Percentiles rank a stretch among this genome's conserved stretches.
Conservation (phyloP, 306 rosid species). For the Rosa lucieae region DNA sequence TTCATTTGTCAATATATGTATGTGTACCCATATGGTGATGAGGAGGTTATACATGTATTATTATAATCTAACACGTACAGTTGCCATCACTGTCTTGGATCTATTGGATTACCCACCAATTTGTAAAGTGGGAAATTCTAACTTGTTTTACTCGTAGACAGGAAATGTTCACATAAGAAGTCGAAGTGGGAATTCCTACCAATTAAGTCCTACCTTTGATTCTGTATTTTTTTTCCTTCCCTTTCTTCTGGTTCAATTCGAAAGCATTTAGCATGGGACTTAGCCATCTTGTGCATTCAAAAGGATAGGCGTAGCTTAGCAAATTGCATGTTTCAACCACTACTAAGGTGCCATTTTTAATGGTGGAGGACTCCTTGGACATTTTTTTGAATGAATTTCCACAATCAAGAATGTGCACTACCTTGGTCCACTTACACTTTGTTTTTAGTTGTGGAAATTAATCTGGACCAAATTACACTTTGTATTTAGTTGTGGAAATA, state of each 20-base stretch:
- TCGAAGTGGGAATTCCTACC: neutral
- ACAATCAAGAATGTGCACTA: too few relatives aligned
- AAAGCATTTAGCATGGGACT: neutral
- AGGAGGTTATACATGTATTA: too few relatives aligned
- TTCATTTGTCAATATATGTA: too few relatives aligned
- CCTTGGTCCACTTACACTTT: too few relatives aligned
- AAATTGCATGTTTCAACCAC: neutral
- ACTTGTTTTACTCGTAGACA: too few relatives aligned
- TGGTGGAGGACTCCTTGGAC: neutral
- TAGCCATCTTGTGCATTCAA: neutral
- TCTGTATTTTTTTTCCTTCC: too few relatives aligned
- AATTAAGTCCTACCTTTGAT: too few relatives aligned
- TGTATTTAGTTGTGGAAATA: too few relatives aligned
- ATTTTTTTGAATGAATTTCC: neutral
- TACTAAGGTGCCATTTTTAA: neutral
- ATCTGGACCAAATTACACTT: too few relatives aligned
- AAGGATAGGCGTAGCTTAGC: neutral
- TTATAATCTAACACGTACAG: neutral
- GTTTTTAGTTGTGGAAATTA: too few relatives aligned
- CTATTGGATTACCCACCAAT: neutral
- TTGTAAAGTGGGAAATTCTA: neutral
- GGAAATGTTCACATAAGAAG: too few relatives aligned
- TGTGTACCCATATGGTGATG: too few relatives aligned
- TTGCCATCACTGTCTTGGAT: neutral
- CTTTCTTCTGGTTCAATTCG: neutral